phyloP scores from a whole-genome alignment of 2,329 filamentous ascomycete species.

The Paecilomyces formosus region DNA sequence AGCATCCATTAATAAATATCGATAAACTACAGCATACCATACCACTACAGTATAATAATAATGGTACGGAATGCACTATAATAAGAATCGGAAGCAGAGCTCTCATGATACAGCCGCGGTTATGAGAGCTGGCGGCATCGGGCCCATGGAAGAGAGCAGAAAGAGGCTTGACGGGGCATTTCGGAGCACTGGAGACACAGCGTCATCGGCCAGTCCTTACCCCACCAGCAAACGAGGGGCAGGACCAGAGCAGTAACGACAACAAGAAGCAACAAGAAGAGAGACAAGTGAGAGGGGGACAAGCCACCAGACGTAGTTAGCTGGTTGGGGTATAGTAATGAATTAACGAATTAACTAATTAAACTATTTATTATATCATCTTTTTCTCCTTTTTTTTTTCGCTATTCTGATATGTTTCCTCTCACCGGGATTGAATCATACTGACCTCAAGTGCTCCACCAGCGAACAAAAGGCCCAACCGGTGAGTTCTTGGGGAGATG shows the following conservation, averaged over 20 bases:
- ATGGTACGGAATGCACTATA: too few relatives aligned
- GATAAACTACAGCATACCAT: too few relatives aligned
- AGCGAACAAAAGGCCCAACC: slow-evolving; percentile 7
- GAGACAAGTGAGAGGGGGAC: too few relatives aligned
- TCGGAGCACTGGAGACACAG: slow-evolving; percentile 7
- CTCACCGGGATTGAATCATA: slow-evolving; percentile 20
- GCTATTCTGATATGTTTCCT: neutral
- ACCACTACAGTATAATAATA: too few relatives aligned
- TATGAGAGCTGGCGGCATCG: neutral
- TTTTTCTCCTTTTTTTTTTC: slow-evolving; percentile 1
- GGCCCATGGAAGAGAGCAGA: neutral
- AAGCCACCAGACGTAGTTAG: too few relatives aligned
- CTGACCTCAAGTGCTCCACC: slow-evolving; percentile 29
- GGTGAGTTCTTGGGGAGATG: slow-evolving; percentile 23
- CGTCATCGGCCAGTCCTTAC: slow-evolving; percentile 8
- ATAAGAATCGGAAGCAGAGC: too few relatives aligned
- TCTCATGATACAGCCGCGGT: neutral
- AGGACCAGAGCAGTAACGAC: neutral
- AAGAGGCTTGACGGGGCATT: slow-evolving; percentile 11
- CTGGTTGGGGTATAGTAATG: too few relatives aligned
- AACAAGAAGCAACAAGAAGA: neutral
- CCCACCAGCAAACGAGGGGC: slow-evolving; percentile 8
- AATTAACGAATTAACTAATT: too few relatives aligned
- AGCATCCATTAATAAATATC: too few relatives aligned
- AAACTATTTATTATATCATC: neutral